Percentiles rank a stretch among this genome's conserved stretches.
Evolutionary conservation across 306 rosid species (phyloP).

Genomic region (Vachellia pachyceras): DNA sequence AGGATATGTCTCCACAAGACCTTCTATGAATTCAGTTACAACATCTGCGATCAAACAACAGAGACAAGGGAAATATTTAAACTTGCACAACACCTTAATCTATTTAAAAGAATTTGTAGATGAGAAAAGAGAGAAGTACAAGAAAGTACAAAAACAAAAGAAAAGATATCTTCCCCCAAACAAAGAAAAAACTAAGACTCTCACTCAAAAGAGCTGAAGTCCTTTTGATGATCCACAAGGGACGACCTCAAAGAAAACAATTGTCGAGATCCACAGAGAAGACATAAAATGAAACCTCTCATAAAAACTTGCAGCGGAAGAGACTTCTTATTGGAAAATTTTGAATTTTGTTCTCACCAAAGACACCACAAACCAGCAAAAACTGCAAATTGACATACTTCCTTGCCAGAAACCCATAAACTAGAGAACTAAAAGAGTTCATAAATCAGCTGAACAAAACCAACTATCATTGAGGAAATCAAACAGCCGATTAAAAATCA

Average conservation of each 20-base stretch:
- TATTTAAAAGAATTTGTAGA: background rate
- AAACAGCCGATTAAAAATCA: background rate
- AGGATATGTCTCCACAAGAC: conserved; percentile 94
- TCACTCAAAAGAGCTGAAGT: background rate
- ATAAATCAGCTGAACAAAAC: background rate
- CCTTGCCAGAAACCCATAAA: background rate
- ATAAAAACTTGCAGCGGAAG: background rate
- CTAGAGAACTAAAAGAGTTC: background rate
- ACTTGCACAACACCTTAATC: background rate
- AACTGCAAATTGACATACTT: background rate
- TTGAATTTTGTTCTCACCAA: background rate
- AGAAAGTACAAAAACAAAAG: background rate
- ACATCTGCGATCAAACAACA: conserved; percentile 69
- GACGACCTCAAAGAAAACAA: background rate
- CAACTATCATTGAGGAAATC: background rate
- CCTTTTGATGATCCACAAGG: background rate
- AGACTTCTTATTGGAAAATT: background rate
- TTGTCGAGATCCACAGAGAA: background rate
- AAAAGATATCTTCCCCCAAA: background rate
- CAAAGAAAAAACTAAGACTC: background rate
- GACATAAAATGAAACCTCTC: background rate
- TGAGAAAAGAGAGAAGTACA: background rate
- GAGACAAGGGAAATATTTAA: conserved; percentile 13
- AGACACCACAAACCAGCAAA: background rate
- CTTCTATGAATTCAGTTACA: conserved; percentile 92